Percentiles rank a stretch among this genome's conserved stretches.
These are phyloP conservation scores for Clavulina sp. DNA, from an alignment of 768 basidiomycete species.

Conservation along the genomic window DNA sequence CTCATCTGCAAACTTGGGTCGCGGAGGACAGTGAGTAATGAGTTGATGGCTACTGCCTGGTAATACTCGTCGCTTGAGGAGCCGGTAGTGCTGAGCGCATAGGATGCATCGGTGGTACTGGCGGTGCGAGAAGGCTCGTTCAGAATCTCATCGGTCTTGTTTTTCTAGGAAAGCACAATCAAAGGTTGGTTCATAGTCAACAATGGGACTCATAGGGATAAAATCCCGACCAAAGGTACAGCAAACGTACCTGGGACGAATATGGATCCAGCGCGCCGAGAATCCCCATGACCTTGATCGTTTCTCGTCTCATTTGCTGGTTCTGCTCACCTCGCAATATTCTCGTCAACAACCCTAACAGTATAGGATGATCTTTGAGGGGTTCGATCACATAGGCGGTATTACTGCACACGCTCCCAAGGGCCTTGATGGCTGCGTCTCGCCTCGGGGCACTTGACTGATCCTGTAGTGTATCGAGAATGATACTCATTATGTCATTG, in stretches of 20 bases:
- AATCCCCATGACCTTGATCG: conserved; percentile 89
- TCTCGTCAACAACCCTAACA: conserved; percentile 68
- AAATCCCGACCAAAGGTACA: conserved; percentile 25
- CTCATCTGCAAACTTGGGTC: conserved; percentile 74
- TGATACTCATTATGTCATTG: conserved; percentile 74
- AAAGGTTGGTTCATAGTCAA: conserved; percentile 4
- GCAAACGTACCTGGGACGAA: conserved; percentile 55
- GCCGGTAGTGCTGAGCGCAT: conserved; percentile 21
- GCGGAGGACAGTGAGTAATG: conserved; percentile 70
- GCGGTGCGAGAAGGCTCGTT: conserved; percentile 33
- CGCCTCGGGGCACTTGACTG: conserved; percentile 64
- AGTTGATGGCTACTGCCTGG: conserved; percentile 85
- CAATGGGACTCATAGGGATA: background rate
- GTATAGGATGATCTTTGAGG: conserved; percentile 75
- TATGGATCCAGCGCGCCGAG: conserved; percentile 95
- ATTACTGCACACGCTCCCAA: conserved; percentile 90
- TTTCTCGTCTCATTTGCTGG: conserved; percentile 59
- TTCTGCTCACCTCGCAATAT: conserved; percentile 70
- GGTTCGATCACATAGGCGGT: conserved; percentile 90
- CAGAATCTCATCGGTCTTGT: conserved; percentile 39
- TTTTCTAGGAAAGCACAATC: conserved; percentile 20
- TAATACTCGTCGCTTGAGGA: conserved; percentile 86
- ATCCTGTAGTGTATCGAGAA: conserved; percentile 79
- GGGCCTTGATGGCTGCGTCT: conserved; percentile 82
- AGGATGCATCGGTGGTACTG: conserved; percentile 24